phyloP scores from a whole-genome alignment of 2,329 filamentous ascomycete genomes.

The Aureobasidium mangrovei region DNA sequence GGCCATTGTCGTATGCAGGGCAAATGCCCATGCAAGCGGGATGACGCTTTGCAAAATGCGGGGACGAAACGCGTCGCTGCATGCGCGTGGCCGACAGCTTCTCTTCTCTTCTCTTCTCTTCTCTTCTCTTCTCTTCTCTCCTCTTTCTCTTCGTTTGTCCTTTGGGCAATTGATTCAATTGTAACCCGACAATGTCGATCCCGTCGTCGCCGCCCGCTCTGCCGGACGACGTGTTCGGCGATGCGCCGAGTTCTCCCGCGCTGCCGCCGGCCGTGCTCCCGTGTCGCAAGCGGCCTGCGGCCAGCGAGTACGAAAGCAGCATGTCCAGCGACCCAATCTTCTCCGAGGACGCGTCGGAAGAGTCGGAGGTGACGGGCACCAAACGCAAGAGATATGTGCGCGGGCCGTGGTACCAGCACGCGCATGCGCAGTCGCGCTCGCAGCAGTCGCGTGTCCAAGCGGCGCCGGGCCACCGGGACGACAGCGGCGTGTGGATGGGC shows the following conservation, averaged over 20 bases:
- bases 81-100: not conserved
- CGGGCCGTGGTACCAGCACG: conserved; percentile 45
- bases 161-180: not conserved
- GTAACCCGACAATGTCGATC: conserved; percentile 7
- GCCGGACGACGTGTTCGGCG: conserved; percentile 6
- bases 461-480: conserved; percentile 46
- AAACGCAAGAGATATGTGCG: conserved; percentile 61
- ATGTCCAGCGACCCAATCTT: conserved; percentile 65
- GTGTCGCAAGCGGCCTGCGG: conserved; percentile 25
- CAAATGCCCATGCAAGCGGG: too few species aligned
- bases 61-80: not conserved
- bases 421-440: not conserved
- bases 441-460: conserved; percentile 20
- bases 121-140: not conserved
- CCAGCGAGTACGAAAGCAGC: conserved; percentile 22
- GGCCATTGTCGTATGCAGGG: too few species aligned
- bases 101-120: not conserved
- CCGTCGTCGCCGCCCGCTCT: conserved; percentile 15
- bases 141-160: not conserved
- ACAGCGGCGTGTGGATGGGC: conserved; percentile 62
- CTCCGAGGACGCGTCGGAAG: conserved; percentile 57
- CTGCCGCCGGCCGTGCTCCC: conserved; percentile 9
- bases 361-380: conserved; percentile 44
- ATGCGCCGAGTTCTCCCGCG: conserved; percentile 15
- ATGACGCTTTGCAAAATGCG: not conserved